Conservation (phyloP, 2,329 filamentous ascomycete genomes). For the Aureobasidium mangrovei region DNA sequence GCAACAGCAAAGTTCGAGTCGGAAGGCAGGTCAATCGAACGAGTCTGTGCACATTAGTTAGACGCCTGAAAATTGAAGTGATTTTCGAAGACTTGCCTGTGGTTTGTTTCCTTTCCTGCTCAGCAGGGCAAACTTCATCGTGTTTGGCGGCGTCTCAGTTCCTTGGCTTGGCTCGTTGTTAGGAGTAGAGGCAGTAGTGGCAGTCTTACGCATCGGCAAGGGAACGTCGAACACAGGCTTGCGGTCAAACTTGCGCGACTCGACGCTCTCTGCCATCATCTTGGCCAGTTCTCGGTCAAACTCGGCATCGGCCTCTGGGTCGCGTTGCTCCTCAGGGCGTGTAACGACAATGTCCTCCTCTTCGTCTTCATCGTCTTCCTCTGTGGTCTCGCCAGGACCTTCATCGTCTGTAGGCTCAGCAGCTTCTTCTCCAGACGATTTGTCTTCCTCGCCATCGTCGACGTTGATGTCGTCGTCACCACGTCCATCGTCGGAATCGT, state of each 20-base stretch:
- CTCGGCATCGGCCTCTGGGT: conserved; percentile 90
- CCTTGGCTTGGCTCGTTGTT: conserved; percentile 35
- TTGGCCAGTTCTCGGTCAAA: conserved; percentile 97
- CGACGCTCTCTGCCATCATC: conserved; percentile 95
- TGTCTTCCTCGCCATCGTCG: conserved; percentile 55
- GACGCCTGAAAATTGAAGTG: neutral
- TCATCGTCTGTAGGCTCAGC: conserved; percentile 45
- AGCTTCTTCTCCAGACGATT: conserved; percentile 32
- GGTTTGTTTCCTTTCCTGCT: conserved; percentile 95
- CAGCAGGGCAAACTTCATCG: conserved; percentile 94
- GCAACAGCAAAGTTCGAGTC: conserved; percentile 93
- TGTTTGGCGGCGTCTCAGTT: conserved; percentile 37
- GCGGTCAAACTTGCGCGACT: conserved; percentile 91
- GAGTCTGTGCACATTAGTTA: conserved; percentile 51
- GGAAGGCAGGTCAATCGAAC: conserved; percentile 78
- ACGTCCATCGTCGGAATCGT: conserved; percentile 64
- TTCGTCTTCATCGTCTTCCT: conserved; percentile 58
- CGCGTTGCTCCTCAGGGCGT: conserved; percentile 77
- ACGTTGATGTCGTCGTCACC: conserved; percentile 34
- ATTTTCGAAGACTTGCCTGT: conserved; percentile 50
- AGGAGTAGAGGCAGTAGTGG: conserved; percentile 23
- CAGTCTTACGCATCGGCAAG: conserved; percentile 63
- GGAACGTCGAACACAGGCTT: conserved; percentile 95
- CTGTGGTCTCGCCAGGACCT: conserved; percentile 42
- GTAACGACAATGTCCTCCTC: conserved; percentile 91